Percentiles rank a stretch among this genome's conserved stretches.
phyloP scores from a whole-genome alignment of 2,329 filamentous ascomycete genomes.

The Emmonsiellopsis sp. region DNA sequence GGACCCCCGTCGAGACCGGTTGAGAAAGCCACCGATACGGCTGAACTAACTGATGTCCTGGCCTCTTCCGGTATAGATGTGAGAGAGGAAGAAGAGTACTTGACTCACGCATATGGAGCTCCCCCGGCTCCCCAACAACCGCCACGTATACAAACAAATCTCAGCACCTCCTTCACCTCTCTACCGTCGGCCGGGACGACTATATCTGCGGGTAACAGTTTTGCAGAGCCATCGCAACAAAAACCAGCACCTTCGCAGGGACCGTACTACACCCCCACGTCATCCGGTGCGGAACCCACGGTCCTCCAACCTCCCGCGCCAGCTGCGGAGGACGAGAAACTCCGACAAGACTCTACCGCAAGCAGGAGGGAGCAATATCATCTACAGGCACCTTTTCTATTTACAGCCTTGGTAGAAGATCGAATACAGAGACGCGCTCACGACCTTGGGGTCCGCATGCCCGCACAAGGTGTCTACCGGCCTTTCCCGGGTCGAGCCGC shows the following conservation, averaged over 20 bases:
- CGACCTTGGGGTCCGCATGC: conserved; percentile 49
- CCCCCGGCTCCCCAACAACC: conserved; percentile 30
- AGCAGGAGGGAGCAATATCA: conserved; percentile 57
- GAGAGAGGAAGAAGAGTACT: conserved; percentile 72
- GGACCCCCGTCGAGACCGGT: conserved; percentile 52
- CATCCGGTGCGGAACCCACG: conserved; percentile 30
- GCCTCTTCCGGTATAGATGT: conserved; percentile 80
- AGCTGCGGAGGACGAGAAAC: conserved; percentile 43
- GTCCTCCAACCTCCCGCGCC: conserved; percentile 5
- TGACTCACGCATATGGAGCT: conserved; percentile 50
- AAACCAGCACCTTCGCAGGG: conserved; percentile 47
- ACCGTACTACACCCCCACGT: conserved; percentile 55
- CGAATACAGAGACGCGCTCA: conserved; percentile 49
- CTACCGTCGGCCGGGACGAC: conserved; percentile 31
- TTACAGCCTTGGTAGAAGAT: conserved; percentile 49
- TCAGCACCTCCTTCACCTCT: conserved; percentile 31
- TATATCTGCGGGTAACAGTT: conserved; percentile 37
- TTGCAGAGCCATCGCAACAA: conserved; percentile 39
- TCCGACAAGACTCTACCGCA: conserved; percentile 53
- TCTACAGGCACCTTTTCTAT: conserved; percentile 63
- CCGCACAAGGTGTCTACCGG: conserved; percentile 44
- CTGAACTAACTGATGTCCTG: conserved; percentile 75
- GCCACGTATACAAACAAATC: conserved; percentile 38
- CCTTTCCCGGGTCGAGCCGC: conserved; percentile 30
- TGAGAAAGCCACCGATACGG: conserved; percentile 42